These are phyloP conservation scores for Chimonanthus praecox DNA, from an alignment of 164 flowering plant genomes.

Conservation along the genomic window DNA sequence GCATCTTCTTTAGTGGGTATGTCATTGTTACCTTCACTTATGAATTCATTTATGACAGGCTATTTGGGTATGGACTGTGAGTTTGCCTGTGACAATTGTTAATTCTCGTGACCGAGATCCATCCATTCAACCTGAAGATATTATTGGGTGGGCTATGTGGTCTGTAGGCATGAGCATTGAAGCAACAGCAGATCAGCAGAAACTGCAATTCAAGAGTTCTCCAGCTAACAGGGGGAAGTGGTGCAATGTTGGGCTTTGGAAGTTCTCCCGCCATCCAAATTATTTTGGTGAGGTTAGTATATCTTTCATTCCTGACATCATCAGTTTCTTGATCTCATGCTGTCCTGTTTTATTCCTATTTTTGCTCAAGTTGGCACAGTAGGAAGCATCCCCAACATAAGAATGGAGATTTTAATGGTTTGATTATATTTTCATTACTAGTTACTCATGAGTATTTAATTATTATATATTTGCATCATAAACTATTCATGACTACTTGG, in stretches of 20 bases:
- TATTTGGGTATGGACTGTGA: slow-evolving; percentile 98
- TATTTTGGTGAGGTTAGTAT: slow-evolving; percentile 88
- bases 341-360: neutral
- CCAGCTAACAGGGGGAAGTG: slow-evolving; percentile 87
- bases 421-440: neutral
- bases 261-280: slow-evolving; percentile 81
- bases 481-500: neutral
- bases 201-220: slow-evolving; percentile 65
- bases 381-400: neutral
- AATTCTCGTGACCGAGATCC: slow-evolving; percentile 72
- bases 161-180: slow-evolving; percentile 55
- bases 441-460: no score
- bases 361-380: slow-evolving; percentile 1
- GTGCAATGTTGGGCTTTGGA: slow-evolving; percentile 88
- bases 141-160: slow-evolving; percentile 95
- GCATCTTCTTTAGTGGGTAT: neutral
- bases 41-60: slow-evolving; percentile 50
- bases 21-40: neutral
- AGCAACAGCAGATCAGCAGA: slow-evolving; percentile 89
- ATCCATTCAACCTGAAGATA: slow-evolving; percentile 52
- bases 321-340: neutral
- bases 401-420: neutral
- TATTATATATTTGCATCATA: no score
- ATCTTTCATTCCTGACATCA: neutral
- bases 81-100: slow-evolving; percentile 86